phyloP scores from a whole-genome alignment of 2,329 filamentous ascomycete species.

The Fusarium torreyae region DNA sequence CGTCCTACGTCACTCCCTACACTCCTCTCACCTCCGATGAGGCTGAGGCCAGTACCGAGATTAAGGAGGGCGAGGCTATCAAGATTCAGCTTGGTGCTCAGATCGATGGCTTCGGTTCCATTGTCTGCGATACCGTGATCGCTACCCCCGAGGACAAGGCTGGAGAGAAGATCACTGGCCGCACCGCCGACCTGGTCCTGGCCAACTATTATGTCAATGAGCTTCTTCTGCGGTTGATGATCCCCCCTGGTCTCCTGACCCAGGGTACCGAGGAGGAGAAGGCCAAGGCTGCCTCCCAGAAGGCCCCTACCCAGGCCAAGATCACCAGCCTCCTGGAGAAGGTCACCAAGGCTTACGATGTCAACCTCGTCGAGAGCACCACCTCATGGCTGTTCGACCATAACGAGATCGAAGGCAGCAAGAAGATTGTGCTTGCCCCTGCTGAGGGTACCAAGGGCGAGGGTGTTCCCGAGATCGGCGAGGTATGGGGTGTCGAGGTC shows the following conservation, averaged over 20 bases:
- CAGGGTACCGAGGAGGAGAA: constrained; percentile 94
- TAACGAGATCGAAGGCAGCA: constrained; percentile 96
- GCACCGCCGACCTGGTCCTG: constrained; percentile 87
- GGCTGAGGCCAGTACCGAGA: constrained; percentile 82
- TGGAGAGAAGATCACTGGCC: constrained; percentile 77
- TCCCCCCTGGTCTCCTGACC: constrained; percentile 89
- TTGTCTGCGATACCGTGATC: constrained; percentile 93
- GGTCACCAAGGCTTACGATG: constrained; percentile 90
- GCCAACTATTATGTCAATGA: constrained; percentile 97
- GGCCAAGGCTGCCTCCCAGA: constrained; percentile 87
- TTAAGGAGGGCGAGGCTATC: constrained; percentile 89
- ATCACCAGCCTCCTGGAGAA: constrained; percentile 93
- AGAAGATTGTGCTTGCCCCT: constrained; percentile 96
- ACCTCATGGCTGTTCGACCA: constrained; percentile 97
- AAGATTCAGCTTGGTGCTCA: constrained; percentile 99
- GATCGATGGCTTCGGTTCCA: constrained; percentile 96
- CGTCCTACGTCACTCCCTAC: constrained; percentile 95
- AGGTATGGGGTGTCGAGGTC: constrained; percentile 98
- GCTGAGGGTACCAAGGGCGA: constrained; percentile 92
- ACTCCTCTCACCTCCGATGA: constrained; percentile 90
- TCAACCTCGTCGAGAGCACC: constrained; percentile 96
- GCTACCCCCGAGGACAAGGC: constrained; percentile 74
- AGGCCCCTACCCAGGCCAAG: constrained; percentile 86
- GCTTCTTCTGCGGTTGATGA: constrained; percentile 89
- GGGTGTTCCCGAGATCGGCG: constrained; percentile 87